These are phyloP conservation scores for Macrolepiota albuminosa DNA, from an alignment of 768 basidiomycete species.

Conservation along the genomic window DNA sequence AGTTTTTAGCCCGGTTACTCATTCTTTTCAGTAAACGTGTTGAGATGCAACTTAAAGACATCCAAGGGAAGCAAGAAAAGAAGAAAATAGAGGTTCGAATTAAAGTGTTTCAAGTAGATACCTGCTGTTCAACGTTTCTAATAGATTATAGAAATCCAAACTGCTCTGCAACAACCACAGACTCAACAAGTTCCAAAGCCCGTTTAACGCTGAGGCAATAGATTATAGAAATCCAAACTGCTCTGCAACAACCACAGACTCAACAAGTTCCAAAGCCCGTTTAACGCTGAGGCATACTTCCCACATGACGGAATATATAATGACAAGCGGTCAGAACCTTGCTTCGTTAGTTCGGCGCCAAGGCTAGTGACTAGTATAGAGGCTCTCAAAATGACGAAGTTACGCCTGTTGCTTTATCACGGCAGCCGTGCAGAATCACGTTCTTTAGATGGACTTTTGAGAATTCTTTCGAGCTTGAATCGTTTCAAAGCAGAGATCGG, in stretches of 20 bases:
- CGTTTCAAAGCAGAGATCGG: slow-evolving; percentile 77
- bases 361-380: not conserved
- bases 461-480: slow-evolving; percentile 63
- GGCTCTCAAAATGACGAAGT: not conserved
- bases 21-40: slow-evolving; percentile 54
- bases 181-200: slow-evolving; percentile 20
- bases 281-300: slow-evolving; percentile 3
- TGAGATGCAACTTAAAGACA: slow-evolving; percentile 77
- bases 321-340: not conserved
- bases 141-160: slow-evolving; percentile 67
- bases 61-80: slow-evolving; percentile 69
- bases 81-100: slow-evolving; percentile 74
- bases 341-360: not conserved
- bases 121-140: slow-evolving; percentile 11
- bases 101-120: slow-evolving; percentile 6
- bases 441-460: slow-evolving; percentile 66
- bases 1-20: not conserved
- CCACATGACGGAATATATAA: slow-evolving; percentile 1
- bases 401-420: slow-evolving; percentile 8
- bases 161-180: slow-evolving; percentile 43
- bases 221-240: slow-evolving; percentile 65
- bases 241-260: slow-evolving; percentile 39
- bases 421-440: slow-evolving; percentile 29
- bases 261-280: slow-evolving; percentile 20
- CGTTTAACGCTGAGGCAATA: slow-evolving; percentile 21